Base-by-base conservation (phyloP, 495 filamentous ascomycete genomes). In the Podospora anserina region DNA sequence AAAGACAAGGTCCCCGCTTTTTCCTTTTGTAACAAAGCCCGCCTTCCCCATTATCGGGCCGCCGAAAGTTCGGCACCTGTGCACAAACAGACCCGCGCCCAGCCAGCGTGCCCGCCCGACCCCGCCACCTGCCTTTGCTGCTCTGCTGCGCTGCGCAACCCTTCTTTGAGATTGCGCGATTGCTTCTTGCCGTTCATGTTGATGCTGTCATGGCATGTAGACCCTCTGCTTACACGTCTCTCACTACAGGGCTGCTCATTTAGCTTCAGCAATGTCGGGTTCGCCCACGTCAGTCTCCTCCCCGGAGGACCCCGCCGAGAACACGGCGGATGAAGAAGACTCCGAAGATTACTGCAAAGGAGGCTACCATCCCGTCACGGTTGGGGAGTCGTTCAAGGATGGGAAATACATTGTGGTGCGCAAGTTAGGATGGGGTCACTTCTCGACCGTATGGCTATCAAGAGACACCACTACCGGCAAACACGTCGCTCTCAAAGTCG, bases 311-410 rank as follows among this genome's bases (percentile, higher is more conserved):
- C 91, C 91, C 70, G 86, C 93, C 74, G 92, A 96, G 74, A 92
- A 94, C 72, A 96, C 95, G 5, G 96, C 95, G 62, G 95, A 99
- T 72, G 95, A 99, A 80, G 95, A 99, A 80, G 96, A 98, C 76
- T 97, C 93, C 32, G 95, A 99, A 77, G 95, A 99, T 77, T 99
- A 99, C 81, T 97, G 94, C 84, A 98, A 97, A 80, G 95, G 95
- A 70, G 95, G 95, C 49, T 99, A 99, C 76, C 95, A 99, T 75
- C 95, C 95, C 0, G 96, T 98, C 30, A 84, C 85, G 64, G 90
- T 97, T 61, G 95, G 95, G 65, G 95, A 99, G 80, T 90, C 91
- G 71, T 99, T 97, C 86, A 99, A 99, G 76, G 92, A 98, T 76
- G 95, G 93, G 66, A 93, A 92, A 77, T 99, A 99, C 80, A 93